Evolutionary conservation across 1,284 basidiomycete species (phyloP).

Genomic region (Grifola frondosa): DNA sequence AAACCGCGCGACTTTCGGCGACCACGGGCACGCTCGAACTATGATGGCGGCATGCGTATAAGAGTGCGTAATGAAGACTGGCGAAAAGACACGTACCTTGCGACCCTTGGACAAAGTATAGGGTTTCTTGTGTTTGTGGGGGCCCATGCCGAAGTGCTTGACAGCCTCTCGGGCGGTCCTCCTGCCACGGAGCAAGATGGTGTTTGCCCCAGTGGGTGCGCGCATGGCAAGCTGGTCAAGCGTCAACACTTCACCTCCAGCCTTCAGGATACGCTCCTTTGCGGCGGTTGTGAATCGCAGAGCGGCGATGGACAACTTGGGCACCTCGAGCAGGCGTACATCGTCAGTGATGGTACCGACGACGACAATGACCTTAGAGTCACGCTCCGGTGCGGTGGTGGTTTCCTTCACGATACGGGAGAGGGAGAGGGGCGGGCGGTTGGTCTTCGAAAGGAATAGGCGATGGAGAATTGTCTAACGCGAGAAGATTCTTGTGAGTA

Average conservation of each 20-base stretch:
- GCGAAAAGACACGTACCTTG: constrained; percentile 55
- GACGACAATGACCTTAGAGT: constrained; percentile 84
- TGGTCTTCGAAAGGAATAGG: constrained; percentile 96
- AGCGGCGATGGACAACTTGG: constrained; percentile 93
- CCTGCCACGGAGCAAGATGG: constrained; percentile 88
- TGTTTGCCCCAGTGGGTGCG: constrained; percentile 94
- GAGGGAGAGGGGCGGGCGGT: constrained; percentile 95
- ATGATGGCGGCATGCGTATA: constrained; percentile 13
- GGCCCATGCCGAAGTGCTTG: constrained; percentile 96
- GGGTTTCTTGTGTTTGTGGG: constrained; percentile 93
- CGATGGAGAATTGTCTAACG: constrained; percentile 87
- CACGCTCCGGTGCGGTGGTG: constrained; percentile 63
- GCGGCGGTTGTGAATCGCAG: constrained; percentile 94
- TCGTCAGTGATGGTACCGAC: constrained; percentile 98
- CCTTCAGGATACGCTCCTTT: constrained; percentile 92
- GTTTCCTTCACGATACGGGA: constrained; percentile 89
- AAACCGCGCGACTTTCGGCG: constrained; percentile 91
- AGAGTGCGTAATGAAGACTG: neutral
- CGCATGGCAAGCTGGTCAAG: constrained; percentile 96
- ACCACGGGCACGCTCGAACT: constrained; percentile 90
- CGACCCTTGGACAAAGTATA: constrained; percentile 94
- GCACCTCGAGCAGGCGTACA: constrained; percentile 83
- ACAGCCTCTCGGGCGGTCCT: constrained; percentile 92
- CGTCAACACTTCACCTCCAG: constrained; percentile 93
- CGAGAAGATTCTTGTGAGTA: constrained; percentile 11